These are phyloP conservation scores for Pythium chondricola DNA, from an alignment of 352 stramenopile species.

Conservation along the genomic window DNA sequence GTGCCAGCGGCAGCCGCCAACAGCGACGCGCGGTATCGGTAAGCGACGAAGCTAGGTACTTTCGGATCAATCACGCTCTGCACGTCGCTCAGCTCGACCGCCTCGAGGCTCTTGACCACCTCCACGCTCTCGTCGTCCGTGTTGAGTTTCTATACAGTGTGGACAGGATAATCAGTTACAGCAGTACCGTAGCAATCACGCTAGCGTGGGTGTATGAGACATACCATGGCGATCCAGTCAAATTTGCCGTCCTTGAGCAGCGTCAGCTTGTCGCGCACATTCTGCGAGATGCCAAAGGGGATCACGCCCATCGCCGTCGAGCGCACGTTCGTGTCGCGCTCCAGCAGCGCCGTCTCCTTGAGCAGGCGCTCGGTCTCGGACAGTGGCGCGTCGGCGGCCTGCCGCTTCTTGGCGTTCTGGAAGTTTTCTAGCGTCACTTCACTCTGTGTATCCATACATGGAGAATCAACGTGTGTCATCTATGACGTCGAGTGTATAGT, in stretches of 20 bases:
- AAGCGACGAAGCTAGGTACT: constrained; percentile 71
- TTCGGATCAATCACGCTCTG: constrained; percentile 50
- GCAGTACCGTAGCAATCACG: no score
- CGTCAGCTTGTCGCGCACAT: constrained; percentile 71
- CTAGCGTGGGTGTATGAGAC: no score
- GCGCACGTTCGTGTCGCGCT: constrained; percentile 81
- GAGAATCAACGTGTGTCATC: not conserved
- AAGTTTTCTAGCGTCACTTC: constrained; percentile 82
- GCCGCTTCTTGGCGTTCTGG: constrained; percentile 57
- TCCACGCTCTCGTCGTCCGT: constrained; percentile 72
- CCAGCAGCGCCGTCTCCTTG: constrained; percentile 71
- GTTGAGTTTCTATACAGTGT: constrained; percentile 69
- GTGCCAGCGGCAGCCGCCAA: constrained; percentile 21
- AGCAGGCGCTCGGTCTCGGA: constrained; percentile 81
- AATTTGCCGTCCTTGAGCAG: constrained; percentile 76
- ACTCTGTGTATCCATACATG: constrained; percentile 28
- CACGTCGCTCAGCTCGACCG: constrained; percentile 62
- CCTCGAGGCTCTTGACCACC: constrained; percentile 73
- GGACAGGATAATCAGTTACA: not conserved
- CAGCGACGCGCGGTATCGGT: constrained; percentile 49
- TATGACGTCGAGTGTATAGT: not conserved
- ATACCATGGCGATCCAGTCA: constrained; percentile 86
- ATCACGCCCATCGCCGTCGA: constrained; percentile 87
- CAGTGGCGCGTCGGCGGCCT: constrained; percentile 70
- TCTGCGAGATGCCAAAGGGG: constrained; percentile 79